Evolutionary conservation across 2,329 filamentous ascomycete genomes (phyloP).

Genomic region (Sporothrix pseudoabietina): DNA sequence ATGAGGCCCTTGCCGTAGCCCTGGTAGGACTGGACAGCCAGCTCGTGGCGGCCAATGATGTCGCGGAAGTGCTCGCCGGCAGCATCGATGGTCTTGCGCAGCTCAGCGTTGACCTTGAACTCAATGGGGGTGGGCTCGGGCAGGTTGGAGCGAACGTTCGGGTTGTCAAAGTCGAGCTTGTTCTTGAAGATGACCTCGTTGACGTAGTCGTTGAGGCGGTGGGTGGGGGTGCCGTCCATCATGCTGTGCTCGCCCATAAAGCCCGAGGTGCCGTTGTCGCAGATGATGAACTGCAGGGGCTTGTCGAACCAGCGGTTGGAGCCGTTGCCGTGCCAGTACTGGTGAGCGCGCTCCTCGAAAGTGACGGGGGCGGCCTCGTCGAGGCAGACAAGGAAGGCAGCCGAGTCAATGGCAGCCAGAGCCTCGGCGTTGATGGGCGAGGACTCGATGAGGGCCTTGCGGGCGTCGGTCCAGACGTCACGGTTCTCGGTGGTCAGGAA

Average conservation of each 20-base stretch:
- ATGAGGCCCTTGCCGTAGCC: conserved; percentile 97
- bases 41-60: conserved; percentile 84
- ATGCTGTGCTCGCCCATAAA: conserved; percentile 99
- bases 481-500: conserved; percentile 89
- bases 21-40: conserved; percentile 93
- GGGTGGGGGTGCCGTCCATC: conserved; percentile 99
- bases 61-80: conserved; percentile 77
- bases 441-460: conserved; percentile 73
- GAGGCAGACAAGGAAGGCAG: conserved; percentile 89
- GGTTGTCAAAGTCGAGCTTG: conserved; percentile 85
- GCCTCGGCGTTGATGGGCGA: conserved; percentile 76
- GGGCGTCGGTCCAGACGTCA: conserved; percentile 87
- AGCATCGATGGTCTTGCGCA: conserved; percentile 75
- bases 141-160: conserved; percentile 76
- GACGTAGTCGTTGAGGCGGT: conserved; percentile 93
- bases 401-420: conserved; percentile 80
- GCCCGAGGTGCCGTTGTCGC: conserved; percentile 95
- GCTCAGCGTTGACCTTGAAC: conserved; percentile 75
- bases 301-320: conserved; percentile 98
- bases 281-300: conserved; percentile 95
- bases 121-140: conserved; percentile 76
- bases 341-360: conserved; percentile 89
- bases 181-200: conserved; percentile 91
- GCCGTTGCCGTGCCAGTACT: conserved; percentile 98
- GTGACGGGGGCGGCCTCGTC: conserved; percentile 91